Conservation (phyloP, 177 flowering plant species). For the Telopea speciosissima region DNA sequence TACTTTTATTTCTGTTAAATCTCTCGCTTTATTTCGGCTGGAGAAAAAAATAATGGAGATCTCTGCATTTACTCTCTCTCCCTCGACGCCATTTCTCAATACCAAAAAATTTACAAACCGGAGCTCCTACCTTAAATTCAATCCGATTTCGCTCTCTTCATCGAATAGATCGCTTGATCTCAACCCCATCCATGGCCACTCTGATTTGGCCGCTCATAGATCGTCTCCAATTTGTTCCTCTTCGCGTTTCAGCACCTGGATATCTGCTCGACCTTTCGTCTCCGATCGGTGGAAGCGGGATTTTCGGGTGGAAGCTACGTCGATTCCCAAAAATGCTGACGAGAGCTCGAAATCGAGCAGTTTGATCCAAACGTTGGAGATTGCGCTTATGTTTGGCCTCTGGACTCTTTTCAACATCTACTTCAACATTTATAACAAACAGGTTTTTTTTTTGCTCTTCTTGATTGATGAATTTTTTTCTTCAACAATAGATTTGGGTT, state of each 20-base stretch:
- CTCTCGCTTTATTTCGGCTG: background rate
- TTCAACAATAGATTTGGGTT: too few relatives aligned
- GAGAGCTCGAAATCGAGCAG: conserved; percentile 25
- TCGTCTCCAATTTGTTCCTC: conserved; percentile 14
- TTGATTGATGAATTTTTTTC: background rate
- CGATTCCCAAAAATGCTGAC: conserved; percentile 41
- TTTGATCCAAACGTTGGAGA: conserved; percentile 45
- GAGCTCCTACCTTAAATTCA: conserved; percentile 19
- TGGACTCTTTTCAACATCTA: conserved; percentile 90
- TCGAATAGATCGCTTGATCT: conserved; percentile 21
- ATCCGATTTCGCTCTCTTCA: conserved; percentile 19
- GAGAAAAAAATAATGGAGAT: conserved; percentile 54
- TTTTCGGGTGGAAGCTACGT: conserved; percentile 36
- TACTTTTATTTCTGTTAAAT: background rate
- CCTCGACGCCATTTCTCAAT: conserved; percentile 34
- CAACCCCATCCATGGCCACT: conserved; percentile 20
- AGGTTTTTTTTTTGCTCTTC: conserved; percentile 38
- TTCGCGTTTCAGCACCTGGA: conserved; percentile 29
- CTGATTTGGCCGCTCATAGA: conserved; percentile 5
- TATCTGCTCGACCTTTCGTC: conserved; percentile 20
- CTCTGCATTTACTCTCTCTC: conserved; percentile 36
- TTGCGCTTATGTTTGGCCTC: conserved; percentile 61
- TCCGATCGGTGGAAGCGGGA: conserved; percentile 21
- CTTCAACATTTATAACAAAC: conserved; percentile 97
- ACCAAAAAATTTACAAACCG: conserved; percentile 7